Evolutionary conservation across 768 basidiomycete species (phyloP).

Genomic region (Amanita rimosa): DNA sequence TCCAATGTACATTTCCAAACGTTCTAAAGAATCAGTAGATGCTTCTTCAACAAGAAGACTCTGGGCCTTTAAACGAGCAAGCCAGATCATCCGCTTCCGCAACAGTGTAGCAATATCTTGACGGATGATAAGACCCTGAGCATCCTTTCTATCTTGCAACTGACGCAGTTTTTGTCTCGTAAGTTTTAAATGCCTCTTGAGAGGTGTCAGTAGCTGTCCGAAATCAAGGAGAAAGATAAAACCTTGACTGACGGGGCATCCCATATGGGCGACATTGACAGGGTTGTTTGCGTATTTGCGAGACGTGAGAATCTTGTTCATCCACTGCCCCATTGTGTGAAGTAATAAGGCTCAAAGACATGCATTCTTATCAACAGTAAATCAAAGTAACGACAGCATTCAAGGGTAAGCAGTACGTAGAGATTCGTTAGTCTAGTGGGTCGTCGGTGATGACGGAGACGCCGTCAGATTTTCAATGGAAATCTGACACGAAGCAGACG

Average conservation of each 20-base stretch:
- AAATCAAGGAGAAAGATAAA: slow-evolving; percentile 2
- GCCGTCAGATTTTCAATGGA: neutral
- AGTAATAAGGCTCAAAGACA: too few relatives aligned
- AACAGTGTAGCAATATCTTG: slow-evolving; percentile 60
- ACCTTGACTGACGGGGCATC: slow-evolving; percentile 27
- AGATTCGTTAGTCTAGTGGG: slow-evolving; percentile 11
- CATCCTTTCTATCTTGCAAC: slow-evolving; percentile 58
- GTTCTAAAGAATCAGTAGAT: slow-evolving; percentile 50
- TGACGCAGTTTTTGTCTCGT: slow-evolving; percentile 59
- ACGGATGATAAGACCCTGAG: slow-evolving; percentile 48
- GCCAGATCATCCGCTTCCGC: slow-evolving; percentile 43
- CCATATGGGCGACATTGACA: slow-evolving; percentile 17
- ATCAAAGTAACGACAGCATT: neutral
- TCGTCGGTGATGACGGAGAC: neutral
- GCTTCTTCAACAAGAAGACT: slow-evolving; percentile 53
- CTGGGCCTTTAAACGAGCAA: slow-evolving; percentile 68
- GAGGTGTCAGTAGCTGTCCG: slow-evolving; percentile 2
- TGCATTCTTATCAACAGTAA: too few relatives aligned
- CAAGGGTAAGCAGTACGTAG: slow-evolving; percentile 8
- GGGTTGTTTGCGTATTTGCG: neutral
- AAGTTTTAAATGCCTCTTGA: slow-evolving; percentile 49
- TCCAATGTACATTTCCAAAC: slow-evolving; percentile 58
- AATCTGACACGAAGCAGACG: neutral
- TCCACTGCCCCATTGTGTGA: too few relatives aligned
- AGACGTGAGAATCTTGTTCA: too few relatives aligned